Base-by-base conservation (phyloP, 805 yeast genomes). In the Candida lessepsii region DNA sequence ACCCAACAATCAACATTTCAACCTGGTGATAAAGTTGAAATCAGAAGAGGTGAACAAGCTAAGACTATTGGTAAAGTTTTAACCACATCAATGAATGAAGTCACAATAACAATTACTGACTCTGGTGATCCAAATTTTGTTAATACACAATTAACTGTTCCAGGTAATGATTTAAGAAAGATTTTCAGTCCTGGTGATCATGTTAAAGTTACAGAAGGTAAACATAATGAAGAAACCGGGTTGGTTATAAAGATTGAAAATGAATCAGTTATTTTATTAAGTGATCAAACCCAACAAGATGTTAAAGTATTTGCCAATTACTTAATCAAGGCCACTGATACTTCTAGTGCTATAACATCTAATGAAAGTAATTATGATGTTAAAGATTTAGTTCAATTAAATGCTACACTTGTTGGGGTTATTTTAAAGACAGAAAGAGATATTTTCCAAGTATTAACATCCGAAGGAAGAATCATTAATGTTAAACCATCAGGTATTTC, bases 1-100 rank as follows among this genome's bases (percentile, higher is more conserved):
- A 53, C 46, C 4, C 56, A 56, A 18, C n/a, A 15, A n/a, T 55
- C 64, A 9, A 57, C 65, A 25, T 91, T 90, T 69, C 96, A 88
- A 61, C 87, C 95, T 5, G 97, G 96, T 50, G 99, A 93, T 61
- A 78, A 86, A 51, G 96, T 93, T 35, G 96, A 90, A 63, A 86
- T 93, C 35, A 74, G 86, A 38, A 80, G 81, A 48, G 99, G 99
- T 58, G 99, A 93, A 65, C 97, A 90, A 65, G 80, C 90, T 33
- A 95, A 91, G 45, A 78, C 95, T 45, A 75, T 76, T 39, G 99
- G 97, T 64, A 75, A 75, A 37, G 95, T 91, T 37, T 65, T 78
- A 7, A 74, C 84, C 18, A 78, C 89, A 2, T 77, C 78, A 11
- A 69, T 73, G 41, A 73, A 69, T 47, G 79, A 78, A 57, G 75